phyloP scores from a whole-genome alignment of 176 grass and related monocot species.

The Rhynchospora tenuis region DNA sequence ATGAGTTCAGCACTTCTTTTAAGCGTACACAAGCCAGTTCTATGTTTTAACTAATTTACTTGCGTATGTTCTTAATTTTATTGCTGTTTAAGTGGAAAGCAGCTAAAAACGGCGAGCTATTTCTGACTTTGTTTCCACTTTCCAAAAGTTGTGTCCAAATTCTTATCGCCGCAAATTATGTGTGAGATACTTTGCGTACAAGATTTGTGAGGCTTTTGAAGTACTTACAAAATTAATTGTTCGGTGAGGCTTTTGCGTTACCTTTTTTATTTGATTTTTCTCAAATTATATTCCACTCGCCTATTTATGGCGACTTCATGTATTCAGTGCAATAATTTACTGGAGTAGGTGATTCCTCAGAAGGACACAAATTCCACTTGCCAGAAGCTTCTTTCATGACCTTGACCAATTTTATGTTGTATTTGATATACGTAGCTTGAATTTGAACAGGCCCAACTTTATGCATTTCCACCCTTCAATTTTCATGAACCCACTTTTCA shows the following conservation, averaged over 20 bases:
- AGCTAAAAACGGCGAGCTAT: not conserved
- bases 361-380: no score
- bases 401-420: no score
- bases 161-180: not conserved
- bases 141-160: not conserved
- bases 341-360: no score
- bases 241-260: not conserved
- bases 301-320: not conserved
- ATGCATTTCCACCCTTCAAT: no score
- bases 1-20: not conserved
- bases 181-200: not conserved
- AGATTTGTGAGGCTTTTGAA: not conserved
- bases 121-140: not conserved
- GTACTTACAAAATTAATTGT: not conserved
- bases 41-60: not conserved
- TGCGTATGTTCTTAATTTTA: not conserved
- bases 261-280: no score
- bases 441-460: no score
- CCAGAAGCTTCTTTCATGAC: no score
- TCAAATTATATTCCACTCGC: not conserved
- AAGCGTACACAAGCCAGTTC: not conserved
- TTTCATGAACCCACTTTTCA: no score
- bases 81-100: not conserved
- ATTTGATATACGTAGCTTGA: no score
- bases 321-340: no score